phyloP scores from a whole-genome alignment of 768 basidiomycete genomes.

The Rossbeevera mucosa region DNA sequence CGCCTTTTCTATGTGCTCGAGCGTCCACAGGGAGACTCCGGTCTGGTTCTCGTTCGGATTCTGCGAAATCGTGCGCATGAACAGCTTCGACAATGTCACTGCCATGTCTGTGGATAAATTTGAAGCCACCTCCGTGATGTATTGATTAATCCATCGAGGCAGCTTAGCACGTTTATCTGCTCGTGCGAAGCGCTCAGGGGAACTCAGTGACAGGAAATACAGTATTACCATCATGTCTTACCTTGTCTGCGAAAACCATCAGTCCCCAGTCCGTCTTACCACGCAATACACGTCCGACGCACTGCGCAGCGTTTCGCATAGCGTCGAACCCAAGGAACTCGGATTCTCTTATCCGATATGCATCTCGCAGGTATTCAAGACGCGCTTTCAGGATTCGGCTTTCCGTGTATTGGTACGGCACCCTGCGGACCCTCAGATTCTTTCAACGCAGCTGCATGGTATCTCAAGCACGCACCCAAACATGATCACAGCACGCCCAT shows the following conservation, averaged over 20 bases:
- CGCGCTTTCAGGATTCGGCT: conserved; percentile 96
- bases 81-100: conserved; percentile 86
- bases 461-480: conserved; percentile 65
- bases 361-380: conserved; percentile 95
- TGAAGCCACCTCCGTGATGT: conserved; percentile 96
- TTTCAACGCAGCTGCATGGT: background rate
- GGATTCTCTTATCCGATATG: conserved; percentile 95
- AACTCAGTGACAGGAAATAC: background rate
- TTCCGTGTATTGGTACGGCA: conserved; percentile 98
- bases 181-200: conserved; percentile 77
- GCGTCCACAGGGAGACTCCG: conserved; percentile 89
- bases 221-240: conserved; percentile 26
- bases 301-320: conserved; percentile 98
- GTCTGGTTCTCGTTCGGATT: conserved; percentile 96
- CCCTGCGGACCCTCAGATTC: conserved; percentile 40
- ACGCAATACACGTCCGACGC: conserved; percentile 93
- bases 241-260: conserved; percentile 99
- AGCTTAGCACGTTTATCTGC: conserved; percentile 93
- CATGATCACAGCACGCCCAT: conserved; percentile 98
- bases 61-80: conserved; percentile 98
- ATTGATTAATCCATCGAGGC: conserved; percentile 98
- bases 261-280: conserved; percentile 99
- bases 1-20: conserved; percentile 85
- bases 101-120: conserved; percentile 99
- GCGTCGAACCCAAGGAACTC: conserved; percentile 99